A percentile compares a stretch with the other conserved stretches of the same genome.
Evolutionary conservation across 2,329 filamentous ascomycete species (phyloP).

Genomic region (Daldinia sp.): DNA sequence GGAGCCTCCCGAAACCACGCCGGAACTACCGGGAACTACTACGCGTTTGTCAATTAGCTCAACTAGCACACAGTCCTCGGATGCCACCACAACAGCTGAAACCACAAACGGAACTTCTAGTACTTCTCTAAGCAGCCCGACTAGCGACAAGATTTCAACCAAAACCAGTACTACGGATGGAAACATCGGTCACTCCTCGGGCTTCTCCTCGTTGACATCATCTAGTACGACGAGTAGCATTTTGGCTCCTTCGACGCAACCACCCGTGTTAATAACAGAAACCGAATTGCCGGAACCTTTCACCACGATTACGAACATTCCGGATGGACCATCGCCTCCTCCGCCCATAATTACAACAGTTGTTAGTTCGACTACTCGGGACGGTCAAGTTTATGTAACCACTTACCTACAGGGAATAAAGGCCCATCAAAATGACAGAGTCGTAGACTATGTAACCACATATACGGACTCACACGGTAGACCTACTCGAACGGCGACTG

Average conservation of each 20-base stretch:
- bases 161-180: background rate
- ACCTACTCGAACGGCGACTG: slow-evolving; percentile 22
- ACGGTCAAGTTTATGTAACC: slow-evolving; percentile 20
- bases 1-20: background rate
- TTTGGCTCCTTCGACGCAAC: background rate
- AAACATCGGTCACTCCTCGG: background rate
- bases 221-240: background rate
- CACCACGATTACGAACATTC: slow-evolving; percentile 13
- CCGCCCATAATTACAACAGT: slow-evolving; percentile 34
- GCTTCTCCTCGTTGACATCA: background rate
- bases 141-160: background rate
- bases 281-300: slow-evolving; percentile 7
- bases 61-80: background rate
- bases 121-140: background rate
- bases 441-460: slow-evolving; percentile 15
- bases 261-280: background rate
- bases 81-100: background rate
- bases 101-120: background rate
- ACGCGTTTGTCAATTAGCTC: background rate
- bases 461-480: slow-evolving; percentile 30
- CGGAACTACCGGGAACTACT: background rate
- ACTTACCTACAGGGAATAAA: slow-evolving; percentile 32
- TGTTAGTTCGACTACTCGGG: slow-evolving; percentile 28
- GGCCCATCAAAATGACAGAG: slow-evolving; percentile 1
- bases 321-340: background rate